A percentile compares a stretch with the other conserved stretches of the same genome.
Evolutionary conservation across 352 stramenopile species (phyloP).

Genomic region (Pythium rhizo-oryzae): DNA sequence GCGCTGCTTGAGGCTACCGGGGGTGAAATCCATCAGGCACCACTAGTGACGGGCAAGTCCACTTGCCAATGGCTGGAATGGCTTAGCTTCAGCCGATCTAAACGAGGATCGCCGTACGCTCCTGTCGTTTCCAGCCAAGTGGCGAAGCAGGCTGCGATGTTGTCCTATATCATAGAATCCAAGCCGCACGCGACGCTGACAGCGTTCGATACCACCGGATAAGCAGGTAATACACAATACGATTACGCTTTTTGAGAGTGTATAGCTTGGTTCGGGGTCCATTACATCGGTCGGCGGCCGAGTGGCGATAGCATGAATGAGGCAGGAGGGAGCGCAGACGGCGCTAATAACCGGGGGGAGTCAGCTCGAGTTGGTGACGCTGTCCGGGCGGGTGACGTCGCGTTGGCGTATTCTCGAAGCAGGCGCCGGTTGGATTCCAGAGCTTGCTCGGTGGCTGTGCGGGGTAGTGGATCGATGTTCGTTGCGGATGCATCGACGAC

Average conservation of each 20-base stretch:
- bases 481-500: not conserved
- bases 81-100: not conserved
- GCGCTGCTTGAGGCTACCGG: conserved; percentile 8
- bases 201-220: conserved; percentile 21
- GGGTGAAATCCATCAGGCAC: not conserved
- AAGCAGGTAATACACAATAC: conserved; percentile 3
- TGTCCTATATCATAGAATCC: conserved; percentile 46
- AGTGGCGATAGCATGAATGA: conserved; percentile 17
- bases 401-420: conserved; percentile 27
- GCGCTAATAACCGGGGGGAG: not conserved
- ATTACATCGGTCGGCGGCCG: conserved; percentile 8
- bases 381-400: conserved; percentile 7
- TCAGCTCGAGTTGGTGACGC: conserved; percentile 8
- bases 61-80: conserved; percentile 22
- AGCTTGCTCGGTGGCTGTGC: conserved; percentile 6
- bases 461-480: conserved; percentile 8
- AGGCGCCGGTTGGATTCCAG: conserved; percentile 36
- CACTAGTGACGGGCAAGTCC: conserved; percentile 11
- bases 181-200: conserved; percentile 46
- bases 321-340: not conserved
- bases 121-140: conserved; percentile 30
- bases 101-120: not conserved
- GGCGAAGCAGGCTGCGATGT: conserved; percentile 37
- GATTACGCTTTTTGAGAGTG: not conserved
- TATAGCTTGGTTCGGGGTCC: not conserved